Conservation (phyloP, 2,329 filamentous ascomycete genomes). For the Penicillium occitanis region DNA sequence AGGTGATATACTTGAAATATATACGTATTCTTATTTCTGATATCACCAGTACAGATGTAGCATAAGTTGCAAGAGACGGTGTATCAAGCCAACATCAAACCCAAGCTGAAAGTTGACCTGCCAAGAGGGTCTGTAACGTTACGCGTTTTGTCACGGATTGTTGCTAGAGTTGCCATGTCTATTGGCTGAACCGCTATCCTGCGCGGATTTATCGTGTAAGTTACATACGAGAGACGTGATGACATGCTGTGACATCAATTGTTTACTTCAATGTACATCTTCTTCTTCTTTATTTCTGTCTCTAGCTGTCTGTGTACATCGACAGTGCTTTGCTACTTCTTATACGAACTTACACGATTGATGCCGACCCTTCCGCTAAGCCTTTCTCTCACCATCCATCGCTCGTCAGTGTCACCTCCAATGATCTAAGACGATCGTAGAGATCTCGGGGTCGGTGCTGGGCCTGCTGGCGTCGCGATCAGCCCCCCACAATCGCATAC, state of each 20-base stretch:
- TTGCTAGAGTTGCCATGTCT: background rate
- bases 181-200: conserved; percentile 5
- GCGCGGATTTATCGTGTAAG: background rate
- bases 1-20: background rate
- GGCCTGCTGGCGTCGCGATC: background rate
- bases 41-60: background rate
- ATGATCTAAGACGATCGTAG: background rate
- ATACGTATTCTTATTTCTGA: background rate
- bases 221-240: background rate
- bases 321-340: background rate
- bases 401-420: background rate
- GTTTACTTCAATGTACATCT: background rate
- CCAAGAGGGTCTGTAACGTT: conserved; percentile 8
- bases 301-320: background rate
- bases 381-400: background rate
- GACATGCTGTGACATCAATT: conserved; percentile 13
- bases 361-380: background rate
- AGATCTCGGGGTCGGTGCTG: background rate
- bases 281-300: background rate
- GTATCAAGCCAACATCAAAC: background rate
- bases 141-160: conserved; percentile 15
- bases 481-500: conserved; percentile 7
- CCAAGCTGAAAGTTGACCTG: background rate
- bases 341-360: background rate
- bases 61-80: background rate